Evolutionary conservation across 768 basidiomycete species (phyloP).

Genomic region (Tylopilus plumbeoviolaceoides): DNA sequence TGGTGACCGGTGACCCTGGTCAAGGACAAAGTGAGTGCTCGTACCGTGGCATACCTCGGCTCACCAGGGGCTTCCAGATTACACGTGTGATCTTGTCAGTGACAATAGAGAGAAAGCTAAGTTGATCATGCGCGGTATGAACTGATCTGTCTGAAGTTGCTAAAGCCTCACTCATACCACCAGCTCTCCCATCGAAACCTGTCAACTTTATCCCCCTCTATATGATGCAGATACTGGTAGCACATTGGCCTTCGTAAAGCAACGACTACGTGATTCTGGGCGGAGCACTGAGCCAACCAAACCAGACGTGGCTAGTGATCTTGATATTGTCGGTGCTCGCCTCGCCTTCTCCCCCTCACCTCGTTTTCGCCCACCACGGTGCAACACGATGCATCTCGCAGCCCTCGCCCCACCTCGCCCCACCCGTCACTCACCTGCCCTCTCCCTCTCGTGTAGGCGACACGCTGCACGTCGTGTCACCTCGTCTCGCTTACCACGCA

Average conservation of each 20-base stretch:
- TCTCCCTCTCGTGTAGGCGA: too few species aligned
- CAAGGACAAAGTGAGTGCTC: slow-evolving; percentile 63
- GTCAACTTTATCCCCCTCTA: slow-evolving; percentile 74
- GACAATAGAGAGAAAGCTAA: slow-evolving; percentile 89
- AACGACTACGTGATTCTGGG: slow-evolving; percentile 64
- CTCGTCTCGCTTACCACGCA: too few species aligned
- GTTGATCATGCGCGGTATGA: slow-evolving; percentile 70
- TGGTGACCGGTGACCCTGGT: slow-evolving; percentile 66
- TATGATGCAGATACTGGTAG: slow-evolving; percentile 82
- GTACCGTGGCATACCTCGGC: not conserved
- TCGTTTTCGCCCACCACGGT: too few species aligned
- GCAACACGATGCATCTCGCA: too few species aligned
- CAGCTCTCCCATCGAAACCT: slow-evolving; percentile 83
- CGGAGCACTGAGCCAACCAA: slow-evolving; percentile 49
- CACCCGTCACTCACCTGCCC: too few species aligned
- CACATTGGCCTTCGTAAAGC: slow-evolving; percentile 75
- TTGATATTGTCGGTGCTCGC: too few species aligned
- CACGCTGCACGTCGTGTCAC: too few species aligned
- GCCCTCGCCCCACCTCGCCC: too few species aligned
- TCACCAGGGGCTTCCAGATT: slow-evolving; percentile 41
- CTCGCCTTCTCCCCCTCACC: too few species aligned
- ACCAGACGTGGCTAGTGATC: slow-evolving; percentile 41
- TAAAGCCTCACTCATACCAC: not conserved
- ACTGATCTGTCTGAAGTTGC: too few species aligned
- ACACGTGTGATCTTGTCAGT: slow-evolving; percentile 89